Base-by-base conservation (phyloP, 345 rosid species). In the Triadica sebifera region DNA sequence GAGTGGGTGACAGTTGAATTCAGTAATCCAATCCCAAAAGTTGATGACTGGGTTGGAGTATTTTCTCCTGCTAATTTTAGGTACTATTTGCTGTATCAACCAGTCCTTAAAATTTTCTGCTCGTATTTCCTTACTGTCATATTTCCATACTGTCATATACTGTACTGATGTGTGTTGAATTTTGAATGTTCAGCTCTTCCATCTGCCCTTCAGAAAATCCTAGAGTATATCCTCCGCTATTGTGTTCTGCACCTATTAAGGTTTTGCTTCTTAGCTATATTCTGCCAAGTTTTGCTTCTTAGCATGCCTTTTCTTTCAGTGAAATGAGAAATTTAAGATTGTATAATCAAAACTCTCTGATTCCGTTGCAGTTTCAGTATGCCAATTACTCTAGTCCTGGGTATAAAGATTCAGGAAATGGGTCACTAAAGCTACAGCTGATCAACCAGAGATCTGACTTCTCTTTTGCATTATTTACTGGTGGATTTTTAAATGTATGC, bases 361-460 rank as follows among this genome's bases (percentile, higher is more conserved):
- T 58, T 58, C 37, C 6, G 11, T 80, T 70, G 68, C 90, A 86
- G 91, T 88, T 56, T 64, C 92, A 88, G 49, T 85, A 83, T 84
- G 93, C 96, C 70, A 89, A 87, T 82, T 84, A 83, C 78, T 81
- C 87, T 52, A 86, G 74, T 82, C 85, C 86, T n/a, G 78, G 74
- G 17, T 91, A 91, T 80, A 83, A 61, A 56, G 49, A 25, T 62
- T 76, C 87, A 0, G 91, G 96, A 38, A 76, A 75, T 65, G 96
- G 92, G 67, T 78, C 67, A 15, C 70, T 89, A 86, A 89, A 85
- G 85, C 87, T 91, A 83, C 93, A 75, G 49, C 62, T 91, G 79
- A 85, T 91, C 78, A 91, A 88, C 78, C 96, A 91, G 74, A 83
- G 96, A 89, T 91, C 93, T 0, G 91, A 89, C 41, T 91, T 89